Evolutionary conservation across 116 monocot genomes (phyloP), one percentile per base, ranked within the genome.

Genomic region (Iris pallida): DNA sequence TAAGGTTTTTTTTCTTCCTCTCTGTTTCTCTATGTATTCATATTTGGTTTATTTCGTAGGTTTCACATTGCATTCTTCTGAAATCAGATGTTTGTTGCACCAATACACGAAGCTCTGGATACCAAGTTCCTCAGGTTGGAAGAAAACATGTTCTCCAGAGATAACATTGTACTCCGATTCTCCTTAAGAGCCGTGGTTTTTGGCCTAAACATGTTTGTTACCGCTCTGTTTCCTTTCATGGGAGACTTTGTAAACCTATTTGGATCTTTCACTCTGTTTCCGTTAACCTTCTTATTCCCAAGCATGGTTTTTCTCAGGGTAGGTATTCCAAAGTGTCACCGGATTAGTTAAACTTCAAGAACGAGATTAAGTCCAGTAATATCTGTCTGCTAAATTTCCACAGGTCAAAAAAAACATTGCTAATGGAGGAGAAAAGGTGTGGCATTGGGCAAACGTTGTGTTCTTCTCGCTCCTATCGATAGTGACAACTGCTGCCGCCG

Each of bases 251-350:
- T 81, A 11, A 88, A 84, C 71, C 72, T 88, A 8, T 45, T 84
- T 43, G 88, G 88, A 53, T 83, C 88, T 11, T 88, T 88, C 61
- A 60, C 78, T 11, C 78, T 84, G 43, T 79, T 84, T 14, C 78
- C 81, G 3, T 68, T 84, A 15, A 81, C 83, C 17, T 84, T 84
- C 68, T 16, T 73, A 62, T 88, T 84, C 73, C 88, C 83, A 16
- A 84, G 88, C 79, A 79, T 81, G 81, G 47, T 83, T 70, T 75
- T 83, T 40, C 14, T 87, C 58, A 87, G 83, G 83, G 87, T 87
- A 83, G 11, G 49, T 4, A 47, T 3, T 11, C 40, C 4, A 12
- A 13, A 49, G 16, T 7, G 16, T 7, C 14, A 1, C 20, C 4
- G n/a, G n/a, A 40, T 52, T 18, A 30, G 30, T 30, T 30, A 30